Conservation (phyloP, 805 yeast genomes). For the Grigorovia humatica region DNA sequence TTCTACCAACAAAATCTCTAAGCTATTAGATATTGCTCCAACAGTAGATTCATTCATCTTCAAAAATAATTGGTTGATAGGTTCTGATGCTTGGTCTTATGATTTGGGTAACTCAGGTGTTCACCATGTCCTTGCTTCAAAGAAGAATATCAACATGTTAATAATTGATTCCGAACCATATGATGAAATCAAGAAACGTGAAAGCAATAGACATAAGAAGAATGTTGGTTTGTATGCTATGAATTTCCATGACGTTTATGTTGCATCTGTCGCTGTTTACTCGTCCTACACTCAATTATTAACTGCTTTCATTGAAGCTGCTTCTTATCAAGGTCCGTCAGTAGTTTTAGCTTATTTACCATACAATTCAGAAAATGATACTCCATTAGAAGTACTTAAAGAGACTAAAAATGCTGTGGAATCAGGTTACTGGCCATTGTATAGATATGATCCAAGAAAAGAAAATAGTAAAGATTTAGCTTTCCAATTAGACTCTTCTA, state of each 20-base stretch:
- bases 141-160: slow-evolving; percentile 71
- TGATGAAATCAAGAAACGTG: slow-evolving; percentile 30
- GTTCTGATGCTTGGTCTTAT: slow-evolving; percentile 92
- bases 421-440: slow-evolving; percentile 93
- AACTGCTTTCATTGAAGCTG: slow-evolving; percentile 85
- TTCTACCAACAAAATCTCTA: slow-evolving; percentile 32
- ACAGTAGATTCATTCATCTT: slow-evolving; percentile 37
- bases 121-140: slow-evolving; percentile 69
- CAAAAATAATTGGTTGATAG: slow-evolving; percentile 69
- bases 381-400: slow-evolving; percentile 64
- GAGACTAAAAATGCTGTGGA: slow-evolving; percentile 87
- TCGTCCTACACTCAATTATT: slow-evolving; percentile 88
- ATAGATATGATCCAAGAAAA: slow-evolving; percentile 65
- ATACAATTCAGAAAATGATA: slow-evolving; percentile 49
- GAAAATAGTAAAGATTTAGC: slow-evolving; percentile 33
- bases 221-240: slow-evolving; percentile 91
- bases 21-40: slow-evolving; percentile 32
- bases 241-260: slow-evolving; percentile 83
- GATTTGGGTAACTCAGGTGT: slow-evolving; percentile 89
- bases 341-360: slow-evolving; percentile 87
- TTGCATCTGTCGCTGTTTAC: slow-evolving; percentile 89
- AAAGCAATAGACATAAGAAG: slow-evolving; percentile 40
- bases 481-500: slow-evolving; percentile 78
- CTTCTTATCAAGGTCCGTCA: slow-evolving; percentile 81
- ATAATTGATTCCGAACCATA: slow-evolving; percentile 80